Base-by-base conservation (phyloP, 2,329 filamentous ascomycete genomes). In the Stromatinia cepivora region DNA sequence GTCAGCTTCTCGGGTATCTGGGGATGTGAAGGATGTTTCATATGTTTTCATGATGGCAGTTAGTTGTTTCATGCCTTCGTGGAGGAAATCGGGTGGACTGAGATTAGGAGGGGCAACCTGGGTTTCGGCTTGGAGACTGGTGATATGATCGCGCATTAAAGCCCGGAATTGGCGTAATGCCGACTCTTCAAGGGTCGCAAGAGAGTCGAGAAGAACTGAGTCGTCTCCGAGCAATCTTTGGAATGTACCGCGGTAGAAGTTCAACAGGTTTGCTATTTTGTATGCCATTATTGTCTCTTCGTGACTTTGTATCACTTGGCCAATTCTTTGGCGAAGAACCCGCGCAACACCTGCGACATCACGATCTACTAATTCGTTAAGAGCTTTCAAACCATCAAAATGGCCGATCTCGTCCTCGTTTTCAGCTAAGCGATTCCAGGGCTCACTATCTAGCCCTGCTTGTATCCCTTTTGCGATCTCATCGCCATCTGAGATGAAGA, bases 271-370 rank as follows among this genome's bases (percentile, higher is more conserved):
- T 15, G 92, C 90, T 53, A 98, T 88, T 78, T 93, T 95, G 82
- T 97, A 99, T 46, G 93, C 90, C 62, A 93, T 83, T 28, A 96
- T 92, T 0, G 90, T 90, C 70, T 98, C 94, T 75, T 97, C 94
- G 78, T 97, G 94, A 71, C 91, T 92, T 75, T 97, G 93, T 22
- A 98, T 90, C 28, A 97, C 92, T 76, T 98, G 92, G 79, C 97
- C 94, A 66, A 96, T 88, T 45, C 94, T 87, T 79, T 97, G 94
- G 36, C 92, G 89, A n/a, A 98, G 81, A n/a, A 94, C 87, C 31
- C 92, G 88, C 50, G 91, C 88, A 5, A 94, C 93, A 0, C 92
- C 92, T 3, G 88, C 87, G 59, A 98, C 84, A 76, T 97, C 92
- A 50, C 93, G 89, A 76, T 94, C 94, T 36, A 98, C 92, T 3